Percentiles rank a stretch among this genome's conserved stretches.
Conservation (phyloP, 306 rosid genomes). For the Fragaria iinumae region DNA sequence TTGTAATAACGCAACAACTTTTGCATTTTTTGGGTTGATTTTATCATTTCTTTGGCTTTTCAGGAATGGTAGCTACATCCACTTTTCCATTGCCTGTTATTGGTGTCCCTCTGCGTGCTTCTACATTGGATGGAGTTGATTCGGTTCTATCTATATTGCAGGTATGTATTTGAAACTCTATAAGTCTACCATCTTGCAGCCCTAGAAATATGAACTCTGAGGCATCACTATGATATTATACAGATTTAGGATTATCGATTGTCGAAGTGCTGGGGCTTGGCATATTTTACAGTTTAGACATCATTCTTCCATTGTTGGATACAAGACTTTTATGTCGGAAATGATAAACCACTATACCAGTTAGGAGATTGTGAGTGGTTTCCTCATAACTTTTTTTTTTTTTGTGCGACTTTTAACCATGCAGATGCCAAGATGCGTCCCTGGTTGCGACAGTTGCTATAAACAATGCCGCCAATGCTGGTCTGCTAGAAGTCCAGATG, state of each 20-base stretch:
- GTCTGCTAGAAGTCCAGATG: slow-evolving; percentile 60
- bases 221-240: background rate
- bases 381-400: background rate
- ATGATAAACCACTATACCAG: background rate
- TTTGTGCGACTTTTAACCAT: slow-evolving; percentile 10
- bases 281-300: background rate
- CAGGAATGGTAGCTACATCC: slow-evolving; percentile 92
- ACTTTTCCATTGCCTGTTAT: slow-evolving; percentile 67
- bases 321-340: background rate
- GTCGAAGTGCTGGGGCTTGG: background rate
- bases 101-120: slow-evolving; percentile 91
- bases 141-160: slow-evolving; percentile 85
- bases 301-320: background rate
- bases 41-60: slow-evolving; percentile 19
- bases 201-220: background rate
- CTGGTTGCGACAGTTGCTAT: slow-evolving; percentile 85
- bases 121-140: slow-evolving; percentile 76
- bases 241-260: background rate
- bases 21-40: slow-evolving; percentile 14
- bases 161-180: slow-evolving; percentile 33
- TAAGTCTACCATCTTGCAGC: background rate
- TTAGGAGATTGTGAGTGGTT: background rate
- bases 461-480: slow-evolving; percentile 83
- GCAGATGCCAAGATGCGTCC: slow-evolving; percentile 82
- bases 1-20: background rate